phyloP scores from a whole-genome alignment of 2,329 filamentous ascomycete genomes.

The Fusarium nodosum region DNA sequence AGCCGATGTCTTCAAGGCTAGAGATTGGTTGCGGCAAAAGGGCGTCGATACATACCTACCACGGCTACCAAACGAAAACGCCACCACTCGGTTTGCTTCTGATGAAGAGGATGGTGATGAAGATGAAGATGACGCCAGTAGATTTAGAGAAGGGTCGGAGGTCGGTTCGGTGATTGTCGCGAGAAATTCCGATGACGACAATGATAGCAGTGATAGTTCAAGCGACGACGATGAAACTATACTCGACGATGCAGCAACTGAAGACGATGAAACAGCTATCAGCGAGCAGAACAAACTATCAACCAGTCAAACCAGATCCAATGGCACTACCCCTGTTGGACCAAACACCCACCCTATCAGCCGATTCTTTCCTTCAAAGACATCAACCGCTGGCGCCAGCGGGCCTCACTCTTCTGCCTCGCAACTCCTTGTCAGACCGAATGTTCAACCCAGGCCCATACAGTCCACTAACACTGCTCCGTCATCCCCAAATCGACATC shows the following conservation, averaged over 20 bases:
- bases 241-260: not conserved
- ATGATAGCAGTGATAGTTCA: not conserved
- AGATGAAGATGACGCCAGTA: no score
- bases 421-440: not conserved
- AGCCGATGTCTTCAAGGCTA: not conserved
- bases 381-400: not conserved
- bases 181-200: not conserved
- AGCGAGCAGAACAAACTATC: not conserved
- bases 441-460: not conserved
- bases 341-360: no score
- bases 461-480: rapidly evolving
- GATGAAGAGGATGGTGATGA: not conserved
- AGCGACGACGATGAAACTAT: not conserved
- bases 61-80: no score
- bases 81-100: no score
- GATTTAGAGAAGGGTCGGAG: not conserved
- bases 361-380: no score
- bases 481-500: not conserved
- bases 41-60: not conserved
- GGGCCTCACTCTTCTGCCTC: not conserved
- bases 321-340: not conserved
- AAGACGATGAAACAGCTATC: not conserved
- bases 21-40: conserved; percentile 2
- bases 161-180: not conserved
- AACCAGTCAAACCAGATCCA: not conserved